These are phyloP conservation scores for Globisporangium middletonii DNA, from an alignment of 352 stramenopile species.

Conservation along the genomic window DNA sequence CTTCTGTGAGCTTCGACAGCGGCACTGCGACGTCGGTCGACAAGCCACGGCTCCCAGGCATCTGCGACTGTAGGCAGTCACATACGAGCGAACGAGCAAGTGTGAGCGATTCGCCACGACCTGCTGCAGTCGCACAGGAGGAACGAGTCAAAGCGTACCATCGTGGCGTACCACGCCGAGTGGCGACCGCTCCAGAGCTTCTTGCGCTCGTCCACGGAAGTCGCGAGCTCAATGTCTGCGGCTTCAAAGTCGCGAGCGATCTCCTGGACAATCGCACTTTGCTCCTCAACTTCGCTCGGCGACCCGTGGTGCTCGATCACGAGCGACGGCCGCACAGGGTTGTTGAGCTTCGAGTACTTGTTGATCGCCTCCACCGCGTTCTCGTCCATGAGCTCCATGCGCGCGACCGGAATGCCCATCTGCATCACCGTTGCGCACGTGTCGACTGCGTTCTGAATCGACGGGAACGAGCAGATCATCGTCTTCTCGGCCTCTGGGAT, in stretches of 20 bases:
- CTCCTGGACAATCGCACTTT: constrained; percentile 78
- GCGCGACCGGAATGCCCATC: constrained; percentile 82
- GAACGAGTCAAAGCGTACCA: constrained; percentile 29
- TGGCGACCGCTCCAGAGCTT: constrained; percentile 83
- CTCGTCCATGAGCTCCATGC: constrained; percentile 87
- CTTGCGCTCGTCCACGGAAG: constrained; percentile 64
- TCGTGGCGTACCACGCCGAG: constrained; percentile 80
- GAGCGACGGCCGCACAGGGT: constrained; percentile 83
- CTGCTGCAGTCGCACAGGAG: not conserved
- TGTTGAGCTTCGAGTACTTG: constrained; percentile 81
- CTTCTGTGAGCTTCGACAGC: constrained; percentile 89
- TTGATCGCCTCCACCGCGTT: constrained; percentile 75
- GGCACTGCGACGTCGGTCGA: constrained; percentile 97
- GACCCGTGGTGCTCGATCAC: constrained; percentile 94
- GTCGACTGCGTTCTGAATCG: constrained; percentile 83
- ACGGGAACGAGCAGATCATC: constrained; percentile 91
- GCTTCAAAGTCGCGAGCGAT: constrained; percentile 85
- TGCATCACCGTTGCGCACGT: constrained; percentile 83
- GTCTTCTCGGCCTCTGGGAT: constrained; percentile 88
- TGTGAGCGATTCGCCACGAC: not conserved
- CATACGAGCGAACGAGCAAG: not conserved
- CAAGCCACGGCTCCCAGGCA: constrained; percentile 76
- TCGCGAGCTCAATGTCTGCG: constrained; percentile 76
- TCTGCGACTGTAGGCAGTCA: constrained; percentile 36
- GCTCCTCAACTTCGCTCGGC: constrained; percentile 76